A percentile compares a stretch with the other conserved stretches of the same genome.
phyloP scores from a whole-genome alignment of 2,329 filamentous ascomycete genomes.

The Phialophora macrospora region DNA sequence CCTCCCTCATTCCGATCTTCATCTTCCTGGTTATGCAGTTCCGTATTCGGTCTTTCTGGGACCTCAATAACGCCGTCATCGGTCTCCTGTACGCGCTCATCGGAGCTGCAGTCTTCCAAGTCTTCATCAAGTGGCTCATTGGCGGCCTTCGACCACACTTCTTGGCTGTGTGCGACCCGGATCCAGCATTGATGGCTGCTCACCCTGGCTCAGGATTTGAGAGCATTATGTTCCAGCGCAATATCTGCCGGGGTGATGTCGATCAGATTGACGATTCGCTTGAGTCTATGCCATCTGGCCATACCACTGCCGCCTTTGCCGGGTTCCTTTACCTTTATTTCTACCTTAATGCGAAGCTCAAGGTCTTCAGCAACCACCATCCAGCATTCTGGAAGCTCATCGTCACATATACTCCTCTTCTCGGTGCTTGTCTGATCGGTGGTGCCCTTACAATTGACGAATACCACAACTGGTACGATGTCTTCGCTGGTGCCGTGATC shows the following conservation, averaged over 20 bases:
- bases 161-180: conserved; percentile 70
- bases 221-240: conserved; percentile 70
- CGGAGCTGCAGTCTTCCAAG: conserved; percentile 74
- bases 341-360: conserved; percentile 79
- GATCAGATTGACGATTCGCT: conserved; percentile 70
- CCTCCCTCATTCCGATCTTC: conserved; percentile 66
- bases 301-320: conserved; percentile 67
- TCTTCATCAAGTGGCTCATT: conserved; percentile 76
- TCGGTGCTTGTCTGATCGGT: conserved; percentile 70
- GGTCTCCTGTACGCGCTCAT: conserved; percentile 73
- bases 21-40: conserved; percentile 70
- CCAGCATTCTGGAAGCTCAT: conserved; percentile 75
- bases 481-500: conserved; percentile 69
- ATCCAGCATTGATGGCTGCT: conserved; percentile 49
- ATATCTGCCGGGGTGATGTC: conserved; percentile 70
- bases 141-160: conserved; percentile 75
- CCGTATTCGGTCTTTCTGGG: conserved; percentile 69
- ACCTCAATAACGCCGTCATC: conserved; percentile 70
- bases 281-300: conserved; percentile 74
- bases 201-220: conserved; percentile 58
- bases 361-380: conserved; percentile 74
- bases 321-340: conserved; percentile 66
- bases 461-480: conserved; percentile 76
- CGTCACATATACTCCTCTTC: conserved; percentile 66
- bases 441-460: conserved; percentile 74